Evolutionary conservation across 2,329 filamentous ascomycete species (phyloP).

Genomic region (Neofusicoccum laricinum): DNA sequence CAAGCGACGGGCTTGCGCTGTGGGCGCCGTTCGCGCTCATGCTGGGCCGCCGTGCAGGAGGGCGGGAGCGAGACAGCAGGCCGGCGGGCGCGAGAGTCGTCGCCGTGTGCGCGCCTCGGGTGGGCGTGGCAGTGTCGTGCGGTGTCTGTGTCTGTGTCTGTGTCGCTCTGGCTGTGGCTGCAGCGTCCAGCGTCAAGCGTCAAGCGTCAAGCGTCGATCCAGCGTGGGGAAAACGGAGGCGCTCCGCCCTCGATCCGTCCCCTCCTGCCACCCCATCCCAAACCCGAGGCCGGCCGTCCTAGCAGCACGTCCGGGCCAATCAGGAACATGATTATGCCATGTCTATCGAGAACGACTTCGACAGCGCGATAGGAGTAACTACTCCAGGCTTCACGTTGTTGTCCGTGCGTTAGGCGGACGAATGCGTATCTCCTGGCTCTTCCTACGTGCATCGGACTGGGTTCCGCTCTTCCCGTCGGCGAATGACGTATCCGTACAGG

Average conservation of each 20-base stretch:
- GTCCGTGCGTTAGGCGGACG: too few relatives aligned
- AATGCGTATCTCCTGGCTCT: too few relatives aligned
- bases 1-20: conserved; percentile 33
- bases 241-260: not conserved
- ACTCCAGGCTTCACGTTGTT: too few relatives aligned
- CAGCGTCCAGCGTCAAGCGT: not conserved
- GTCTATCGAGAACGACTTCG: too few relatives aligned
- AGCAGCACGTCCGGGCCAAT: not conserved
- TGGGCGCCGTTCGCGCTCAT: conserved; percentile 27
- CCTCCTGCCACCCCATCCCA: not conserved
- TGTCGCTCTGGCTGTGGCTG: not conserved
- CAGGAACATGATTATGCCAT: not conserved
- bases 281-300: not conserved
- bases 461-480: not conserved
- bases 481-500: not conserved
- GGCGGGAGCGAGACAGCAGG: not conserved
- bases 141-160: not conserved
- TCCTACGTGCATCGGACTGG: not conserved
- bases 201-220: not conserved
- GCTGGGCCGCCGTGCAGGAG: not conserved
- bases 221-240: conserved; percentile 10
- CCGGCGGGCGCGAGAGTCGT: not conserved
- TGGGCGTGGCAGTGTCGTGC: not conserved
- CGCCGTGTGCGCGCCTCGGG: not conserved
- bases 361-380: too few relatives aligned